Base-by-base conservation (phyloP, 2,329 filamentous ascomycete genomes). In the Fusarium clavum region DNA sequence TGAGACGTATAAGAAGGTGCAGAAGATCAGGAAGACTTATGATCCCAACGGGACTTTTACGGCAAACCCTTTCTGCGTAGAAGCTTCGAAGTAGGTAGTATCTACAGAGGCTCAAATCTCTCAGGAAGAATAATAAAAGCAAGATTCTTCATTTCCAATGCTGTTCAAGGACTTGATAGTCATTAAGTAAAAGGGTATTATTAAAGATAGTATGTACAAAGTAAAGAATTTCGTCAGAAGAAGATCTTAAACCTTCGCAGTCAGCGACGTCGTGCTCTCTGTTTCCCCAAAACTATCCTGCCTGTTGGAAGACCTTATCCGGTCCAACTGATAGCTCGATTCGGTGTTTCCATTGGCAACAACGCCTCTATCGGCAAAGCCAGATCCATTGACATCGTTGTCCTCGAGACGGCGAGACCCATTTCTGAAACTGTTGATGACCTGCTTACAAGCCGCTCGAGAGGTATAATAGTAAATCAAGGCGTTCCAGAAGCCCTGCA, bases 401-500 rank as follows among this genome's bases (percentile, higher is more conserved):
- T 62, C 56, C 4, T 53, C 56, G 18, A 62, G 59, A 30, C 20
- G 59, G 9, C 25, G 56, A 11, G 38, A n/a, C 2, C 59, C 30
- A 27, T 38, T 62, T 30, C 45, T 25, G 3, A 53, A 12, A 40
- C 56, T 61, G 18, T 38, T 46, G 52, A 61, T 46, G 1, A 32
- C 20, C 30, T 62, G 57, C 18, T 46, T 61, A 10, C 57, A 62
- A 0, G 60, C 60, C 6, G 57, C 46, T 41, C 60, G 40, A 27
- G 60, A 62, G 8, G 60, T 62, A 11, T 61, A 62, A 13, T 61
- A 62, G n/a, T 62, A 62, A 5, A 62, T 62, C 22, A 62, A 12
- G 10, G 60, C 60, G 14, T 62, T 62, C 60, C 60, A 62, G 20
- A 62, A 62, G 4, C 60, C 60, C 9, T 62, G 60, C 0, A 62